Evolutionary conservation across 305 asterid species (phyloP), one percentile per base, ranked within the genome.

Genomic region (Rubia peregrina): DNA sequence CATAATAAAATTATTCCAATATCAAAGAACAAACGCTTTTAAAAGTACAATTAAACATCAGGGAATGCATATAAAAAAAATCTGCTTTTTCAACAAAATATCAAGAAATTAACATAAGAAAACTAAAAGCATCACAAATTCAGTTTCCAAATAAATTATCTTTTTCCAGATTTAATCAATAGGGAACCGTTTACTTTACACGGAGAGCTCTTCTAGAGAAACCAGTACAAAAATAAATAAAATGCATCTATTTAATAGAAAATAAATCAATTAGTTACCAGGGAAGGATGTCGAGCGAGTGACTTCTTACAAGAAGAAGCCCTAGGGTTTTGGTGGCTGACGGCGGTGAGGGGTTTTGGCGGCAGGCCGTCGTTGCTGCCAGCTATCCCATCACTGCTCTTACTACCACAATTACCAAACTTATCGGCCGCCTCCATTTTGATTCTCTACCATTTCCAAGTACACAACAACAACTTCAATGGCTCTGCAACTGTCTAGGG

Each of bases 381-480:
- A 81, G 96, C 83, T 82, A 83, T 80, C 77, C 80, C 85, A 70
- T 76, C 77, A 22, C 76, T 67, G 70, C 75, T 64, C 36, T 76
- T 83, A 62, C 77, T 83, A 65, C 61, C 51, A 48, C 75, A 87
- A 87, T 80, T 38, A 75, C 68, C 75, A 56, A 80, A 77, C 69
- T 88, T 90, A 86, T 82, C 86, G 80, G 81, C 96, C 80, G 91
- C 97, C 97, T 93, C 98, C 98, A 93, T 93, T 80, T 71, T 81
- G 80, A 80, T 77, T 80, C 83, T 84, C 69, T 81, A 88, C 86
- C 95, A 87, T 90, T 81, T 82, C 88, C 81, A 66, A 59, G 59
- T 56, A 46, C 60, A 60, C 62, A 10, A 53, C n/a, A 49, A 9
- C 43, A 21, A 24, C 67, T 56, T 38, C 0, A 69, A 69, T 62